These are phyloP conservation scores for Aspergillus udagawae DNA, from an alignment of 2,329 filamentous ascomycete genomes.

Conservation along the genomic window DNA sequence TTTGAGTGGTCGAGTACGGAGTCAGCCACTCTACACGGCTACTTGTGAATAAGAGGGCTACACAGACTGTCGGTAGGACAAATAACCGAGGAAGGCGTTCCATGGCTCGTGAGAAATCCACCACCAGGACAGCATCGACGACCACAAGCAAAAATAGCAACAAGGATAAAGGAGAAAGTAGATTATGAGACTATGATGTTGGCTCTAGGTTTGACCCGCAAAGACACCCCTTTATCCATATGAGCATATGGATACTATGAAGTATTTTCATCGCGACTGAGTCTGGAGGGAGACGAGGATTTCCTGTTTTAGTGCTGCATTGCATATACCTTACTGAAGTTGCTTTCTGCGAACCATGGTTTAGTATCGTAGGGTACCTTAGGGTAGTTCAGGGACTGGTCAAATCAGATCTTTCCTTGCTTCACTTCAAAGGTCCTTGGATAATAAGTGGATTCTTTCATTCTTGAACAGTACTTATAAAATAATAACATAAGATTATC, in stretches of 20 bases:
- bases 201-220: not conserved
- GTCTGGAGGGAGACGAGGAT: not conserved
- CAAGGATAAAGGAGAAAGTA: not conserved
- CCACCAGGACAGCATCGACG: not conserved
- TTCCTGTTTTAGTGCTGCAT: not conserved
- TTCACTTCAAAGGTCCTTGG: not conserved
- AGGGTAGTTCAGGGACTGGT: not conserved
- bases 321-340: not conserved
- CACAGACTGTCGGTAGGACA: not conserved
- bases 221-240: not conserved
- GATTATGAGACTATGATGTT: not conserved
- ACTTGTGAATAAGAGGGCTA: not conserved
- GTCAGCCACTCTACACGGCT: not conserved
- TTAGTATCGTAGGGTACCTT: not conserved
- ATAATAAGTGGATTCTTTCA: no score
- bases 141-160: not conserved
- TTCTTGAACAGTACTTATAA: not conserved
- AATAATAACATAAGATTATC: not conserved
- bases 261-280: not conserved
- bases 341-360: not conserved
- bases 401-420: not conserved
- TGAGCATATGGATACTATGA: not conserved
- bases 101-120: not conserved
- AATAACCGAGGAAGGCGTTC: not conserved
- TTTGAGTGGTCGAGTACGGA: not conserved